Evolutionary conservation across 305 asterid genomes (phyloP).

Genomic region (Solanum hybrid): DNA sequence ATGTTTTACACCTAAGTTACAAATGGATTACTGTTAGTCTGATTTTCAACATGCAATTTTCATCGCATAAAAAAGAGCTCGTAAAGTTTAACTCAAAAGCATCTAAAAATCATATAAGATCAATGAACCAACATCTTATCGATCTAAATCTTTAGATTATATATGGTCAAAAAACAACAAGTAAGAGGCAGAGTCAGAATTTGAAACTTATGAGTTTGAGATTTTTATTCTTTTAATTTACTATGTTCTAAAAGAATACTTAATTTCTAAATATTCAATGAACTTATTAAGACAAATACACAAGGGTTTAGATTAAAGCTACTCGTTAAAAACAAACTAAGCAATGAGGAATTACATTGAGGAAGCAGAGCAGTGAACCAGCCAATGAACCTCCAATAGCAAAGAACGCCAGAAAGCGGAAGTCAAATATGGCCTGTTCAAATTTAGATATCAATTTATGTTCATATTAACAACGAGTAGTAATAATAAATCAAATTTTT

Average conservation of each 20-base stretch:
- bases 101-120: neutral
- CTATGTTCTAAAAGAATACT: neutral
- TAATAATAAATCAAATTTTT: neutral
- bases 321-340: neutral
- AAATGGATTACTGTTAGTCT: neutral
- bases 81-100: neutral
- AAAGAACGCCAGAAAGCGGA: constrained; percentile 75
- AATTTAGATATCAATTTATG: neutral
- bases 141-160: neutral
- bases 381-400: constrained; percentile 83
- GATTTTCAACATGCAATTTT: neutral
- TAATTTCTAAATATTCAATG: neutral
- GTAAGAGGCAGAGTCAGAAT: neutral
- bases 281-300: neutral
- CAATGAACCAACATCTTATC: neutral
- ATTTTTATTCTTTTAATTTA: neutral
- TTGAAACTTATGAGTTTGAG: neutral
- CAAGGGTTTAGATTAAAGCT: neutral
- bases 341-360: constrained; percentile 42
- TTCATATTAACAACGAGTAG: neutral
- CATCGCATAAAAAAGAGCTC: neutral
- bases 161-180: neutral
- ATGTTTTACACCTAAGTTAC: neutral
- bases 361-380: constrained; percentile 84
- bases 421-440: constrained; percentile 65